These are phyloP conservation scores for Chrysoporthe cubensis DNA, from an alignment of 2,329 filamentous ascomycete genomes.

Conservation along the genomic window DNA sequence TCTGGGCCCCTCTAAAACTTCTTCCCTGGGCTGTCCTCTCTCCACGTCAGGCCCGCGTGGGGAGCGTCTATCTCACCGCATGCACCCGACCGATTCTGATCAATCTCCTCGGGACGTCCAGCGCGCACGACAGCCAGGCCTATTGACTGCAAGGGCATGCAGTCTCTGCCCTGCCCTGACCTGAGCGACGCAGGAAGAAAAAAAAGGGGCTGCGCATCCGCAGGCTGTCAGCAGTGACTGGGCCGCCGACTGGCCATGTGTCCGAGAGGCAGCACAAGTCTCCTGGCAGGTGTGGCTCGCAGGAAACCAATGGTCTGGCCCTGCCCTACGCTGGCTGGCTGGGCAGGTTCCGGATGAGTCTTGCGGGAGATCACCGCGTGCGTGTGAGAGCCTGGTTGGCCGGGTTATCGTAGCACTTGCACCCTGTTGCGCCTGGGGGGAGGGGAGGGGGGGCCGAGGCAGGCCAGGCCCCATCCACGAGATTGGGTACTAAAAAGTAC, in stretches of 20 bases:
- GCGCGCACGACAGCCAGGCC: background rate
- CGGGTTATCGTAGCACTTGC: background rate
- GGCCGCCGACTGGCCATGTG: background rate
- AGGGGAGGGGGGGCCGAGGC: too few species aligned
- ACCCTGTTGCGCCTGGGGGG: background rate
- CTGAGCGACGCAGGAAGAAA: background rate
- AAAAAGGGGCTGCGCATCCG: slow-evolving; percentile 1
- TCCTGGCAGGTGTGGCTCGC: background rate
- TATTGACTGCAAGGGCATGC: background rate
- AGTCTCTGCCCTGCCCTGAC: background rate
- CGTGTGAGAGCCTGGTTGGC: slow-evolving; percentile 29
- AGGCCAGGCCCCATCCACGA: background rate
- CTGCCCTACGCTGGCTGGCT: slow-evolving; percentile 4
- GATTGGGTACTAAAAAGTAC: background rate
- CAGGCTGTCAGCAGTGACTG: background rate
- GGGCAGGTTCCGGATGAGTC: slow-evolving; percentile 10
- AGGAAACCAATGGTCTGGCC: slow-evolving; percentile 17
- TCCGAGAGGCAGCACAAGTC: background rate
- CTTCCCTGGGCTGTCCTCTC: background rate
- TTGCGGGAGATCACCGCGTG: slow-evolving; percentile 22
- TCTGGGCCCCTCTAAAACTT: background rate
- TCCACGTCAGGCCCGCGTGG: slow-evolving; percentile 10
- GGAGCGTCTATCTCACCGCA: background rate
- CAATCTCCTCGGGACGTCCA: background rate
- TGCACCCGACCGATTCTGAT: background rate